A percentile compares a stretch with the other conserved stretches of the same genome.
Conservation (phyloP, 164 flowering plant genomes). For the grape (Vitis vinifera) region DNA sequence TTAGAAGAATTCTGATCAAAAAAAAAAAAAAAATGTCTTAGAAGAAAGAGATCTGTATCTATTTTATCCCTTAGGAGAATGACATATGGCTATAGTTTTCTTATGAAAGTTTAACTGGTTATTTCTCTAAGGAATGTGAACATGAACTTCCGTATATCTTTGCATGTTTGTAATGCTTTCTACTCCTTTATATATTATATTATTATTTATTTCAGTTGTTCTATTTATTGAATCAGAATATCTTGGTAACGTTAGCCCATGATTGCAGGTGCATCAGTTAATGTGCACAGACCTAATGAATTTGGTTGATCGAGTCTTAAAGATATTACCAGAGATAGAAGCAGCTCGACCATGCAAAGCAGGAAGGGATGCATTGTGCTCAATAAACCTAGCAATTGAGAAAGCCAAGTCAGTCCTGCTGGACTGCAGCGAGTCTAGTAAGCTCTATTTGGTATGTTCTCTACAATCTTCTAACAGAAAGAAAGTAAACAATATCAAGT, state of each 20-base stretch:
- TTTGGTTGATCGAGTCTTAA: constrained; percentile 35
- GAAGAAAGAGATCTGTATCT: too few relatives aligned
- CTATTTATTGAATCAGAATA: not conserved
- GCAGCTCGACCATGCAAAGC: constrained; percentile 59
- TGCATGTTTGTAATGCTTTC: too few relatives aligned
- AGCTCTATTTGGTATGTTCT: constrained; percentile 57
- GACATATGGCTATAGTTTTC: too few relatives aligned
- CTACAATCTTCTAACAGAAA: not conserved
- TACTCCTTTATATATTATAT: not conserved
- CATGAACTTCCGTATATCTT: too few relatives aligned
- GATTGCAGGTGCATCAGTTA: constrained; percentile 44
- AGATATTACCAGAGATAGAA: constrained; percentile 53
- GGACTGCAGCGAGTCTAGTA: constrained; percentile 57
- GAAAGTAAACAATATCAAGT: not conserved
- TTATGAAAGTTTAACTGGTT: too few relatives aligned
- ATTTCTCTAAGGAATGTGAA: too few relatives aligned
- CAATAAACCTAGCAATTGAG: constrained; percentile 34
- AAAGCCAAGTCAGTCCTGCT: constrained; percentile 47
- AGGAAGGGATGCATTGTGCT: constrained; percentile 52
- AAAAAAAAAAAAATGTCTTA: too few relatives aligned
- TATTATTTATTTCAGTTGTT: not conserved
- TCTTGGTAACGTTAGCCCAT: not conserved
- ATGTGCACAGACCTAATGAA: constrained; percentile 48
- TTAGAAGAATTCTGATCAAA: too few relatives aligned
- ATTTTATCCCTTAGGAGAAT: too few relatives aligned